Evolutionary conservation across 495 filamentous ascomycete genomes (phyloP), one percentile per base, ranked within the genome.

Genomic region (Melanomma pulvis-pyrius): DNA sequence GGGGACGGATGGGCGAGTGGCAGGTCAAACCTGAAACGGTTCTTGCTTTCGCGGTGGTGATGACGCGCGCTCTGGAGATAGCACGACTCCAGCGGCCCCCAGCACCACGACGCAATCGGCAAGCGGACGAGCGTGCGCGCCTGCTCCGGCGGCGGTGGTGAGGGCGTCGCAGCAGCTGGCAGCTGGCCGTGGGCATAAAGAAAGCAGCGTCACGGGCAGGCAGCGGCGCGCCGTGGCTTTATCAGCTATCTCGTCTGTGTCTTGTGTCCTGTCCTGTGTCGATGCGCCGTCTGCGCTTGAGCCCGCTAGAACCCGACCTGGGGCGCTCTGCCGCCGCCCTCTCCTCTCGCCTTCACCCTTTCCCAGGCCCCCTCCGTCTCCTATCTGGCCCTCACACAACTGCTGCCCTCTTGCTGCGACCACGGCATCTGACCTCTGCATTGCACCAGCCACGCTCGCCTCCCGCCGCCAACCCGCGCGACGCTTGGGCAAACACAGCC

Each of bases 21-120:
- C 48, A 62, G 15, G 21, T 48, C 46, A 12, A 56, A 52, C 34
- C 50, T 64, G 61, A 64, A 64, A 64, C 61, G 36, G 29, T 46
- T 54, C 36, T 48, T 48, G 51, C 51, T 57, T 48, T 64, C 48
- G 34, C 48, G 59, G 59, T 44, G 57, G 39, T 46, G 57, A 60
- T 60, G 57, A 60, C 44, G 28, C 60, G 60, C 44, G 46, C 8
- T n/a, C 24, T 21, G 25, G n/a, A 55, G 52, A 44, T 44, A 44
- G 39, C 5, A 17, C 39, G n/a, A n/a, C 36, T n/a, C 36, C 36
- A 44, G 36, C 36, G n/a, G n/a, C 36, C n/a, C 46, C n/a, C 46
- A 24, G n/a, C 46, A 48, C 46, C 22, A n/a, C 46, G 22, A 15
- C 22, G 22, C n/a, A n/a, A 48, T 48, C 46, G 22, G 46, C 22